Conservation (phyloP, 495 filamentous ascomycete species). For the Ascodesmis nigricans region DNA sequence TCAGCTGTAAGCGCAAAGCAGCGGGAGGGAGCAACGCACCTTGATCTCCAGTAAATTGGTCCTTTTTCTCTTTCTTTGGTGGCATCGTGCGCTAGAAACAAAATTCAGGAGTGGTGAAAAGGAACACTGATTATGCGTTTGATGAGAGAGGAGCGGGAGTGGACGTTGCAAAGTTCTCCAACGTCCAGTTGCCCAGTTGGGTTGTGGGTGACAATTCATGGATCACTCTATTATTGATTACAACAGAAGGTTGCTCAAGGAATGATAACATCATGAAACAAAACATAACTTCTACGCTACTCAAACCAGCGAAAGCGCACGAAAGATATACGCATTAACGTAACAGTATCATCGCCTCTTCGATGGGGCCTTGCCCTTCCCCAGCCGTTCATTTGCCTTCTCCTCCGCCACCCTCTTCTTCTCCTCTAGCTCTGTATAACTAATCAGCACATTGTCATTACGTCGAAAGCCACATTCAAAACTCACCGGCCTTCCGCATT, state of each 20-base stretch:
- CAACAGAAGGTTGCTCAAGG: too few species aligned
- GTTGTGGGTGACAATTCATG: too few species aligned
- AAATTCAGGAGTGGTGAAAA: neutral
- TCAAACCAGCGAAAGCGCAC: too few species aligned
- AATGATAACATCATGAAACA: too few species aligned
- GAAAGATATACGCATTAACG: too few species aligned
- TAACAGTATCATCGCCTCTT: too few species aligned
- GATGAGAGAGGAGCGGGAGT: too few species aligned
- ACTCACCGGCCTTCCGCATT: constrained; percentile 40
- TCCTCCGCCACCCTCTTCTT: constrained; percentile 18
- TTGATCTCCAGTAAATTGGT: constrained; percentile 20
- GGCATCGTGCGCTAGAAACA: constrained; percentile 11
- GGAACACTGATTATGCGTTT: too few species aligned
- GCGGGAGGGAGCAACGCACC: constrained; percentile 7
- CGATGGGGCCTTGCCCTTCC: constrained; percentile 14
- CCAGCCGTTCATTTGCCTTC: constrained; percentile 9
- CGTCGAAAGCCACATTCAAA: constrained; percentile 2
- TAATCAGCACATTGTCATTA: neutral
- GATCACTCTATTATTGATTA: too few species aligned
- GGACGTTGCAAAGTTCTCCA: too few species aligned
- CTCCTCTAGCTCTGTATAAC: constrained; percentile 23
- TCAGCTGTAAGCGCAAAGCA: neutral
- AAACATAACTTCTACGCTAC: too few species aligned
- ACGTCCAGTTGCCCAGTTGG: too few species aligned
- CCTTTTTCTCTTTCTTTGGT: constrained; percentile 21